Conservation (phyloP, 2,329 filamentous ascomycete genomes). For the Dactylellina sp. region DNA sequence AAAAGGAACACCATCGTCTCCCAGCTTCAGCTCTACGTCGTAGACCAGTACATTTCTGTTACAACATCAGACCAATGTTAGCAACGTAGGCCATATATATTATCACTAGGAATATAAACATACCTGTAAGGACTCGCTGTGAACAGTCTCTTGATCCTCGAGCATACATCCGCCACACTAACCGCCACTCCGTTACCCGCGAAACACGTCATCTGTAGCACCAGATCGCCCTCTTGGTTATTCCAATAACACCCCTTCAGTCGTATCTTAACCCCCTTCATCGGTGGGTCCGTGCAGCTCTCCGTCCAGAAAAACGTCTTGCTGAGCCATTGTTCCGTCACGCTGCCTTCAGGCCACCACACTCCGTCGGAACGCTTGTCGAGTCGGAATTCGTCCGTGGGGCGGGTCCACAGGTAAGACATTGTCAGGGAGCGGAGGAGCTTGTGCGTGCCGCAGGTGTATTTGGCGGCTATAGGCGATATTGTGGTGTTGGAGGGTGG, state of each 20-base stretch:
- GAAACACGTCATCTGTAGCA: slow-evolving; percentile 56
- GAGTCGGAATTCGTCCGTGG: slow-evolving; percentile 47
- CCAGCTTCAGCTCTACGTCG: slow-evolving; percentile 44
- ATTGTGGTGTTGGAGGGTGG: neutral
- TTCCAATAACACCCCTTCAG: slow-evolving; percentile 56
- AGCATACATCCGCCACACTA: slow-evolving; percentile 53
- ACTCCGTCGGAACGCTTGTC: slow-evolving; percentile 46
- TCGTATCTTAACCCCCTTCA: slow-evolving; percentile 51
- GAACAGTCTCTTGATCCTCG: slow-evolving; percentile 52
- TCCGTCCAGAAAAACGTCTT: slow-evolving; percentile 56
- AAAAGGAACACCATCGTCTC: slow-evolving; percentile 43
- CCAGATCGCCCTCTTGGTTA: slow-evolving; percentile 52
- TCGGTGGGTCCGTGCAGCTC: slow-evolving; percentile 53
- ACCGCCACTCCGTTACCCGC: slow-evolving; percentile 48
- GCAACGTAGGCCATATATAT: neutral
- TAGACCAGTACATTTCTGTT: slow-evolving; percentile 55
- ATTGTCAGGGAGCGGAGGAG: slow-evolving; percentile 50
- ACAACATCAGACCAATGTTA: too few relatives aligned
- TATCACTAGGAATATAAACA: slow-evolving; percentile 5
- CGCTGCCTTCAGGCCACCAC: slow-evolving; percentile 50
- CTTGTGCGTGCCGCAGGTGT: slow-evolving; percentile 53
- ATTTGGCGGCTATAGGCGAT: slow-evolving; percentile 12
- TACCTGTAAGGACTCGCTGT: slow-evolving; percentile 53
- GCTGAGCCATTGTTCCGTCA: slow-evolving; percentile 50
- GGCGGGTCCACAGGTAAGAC: slow-evolving; percentile 54